phyloP scores from a whole-genome alignment of 192 early-diverging fungal genomes.

The Backusella sp. region DNA sequence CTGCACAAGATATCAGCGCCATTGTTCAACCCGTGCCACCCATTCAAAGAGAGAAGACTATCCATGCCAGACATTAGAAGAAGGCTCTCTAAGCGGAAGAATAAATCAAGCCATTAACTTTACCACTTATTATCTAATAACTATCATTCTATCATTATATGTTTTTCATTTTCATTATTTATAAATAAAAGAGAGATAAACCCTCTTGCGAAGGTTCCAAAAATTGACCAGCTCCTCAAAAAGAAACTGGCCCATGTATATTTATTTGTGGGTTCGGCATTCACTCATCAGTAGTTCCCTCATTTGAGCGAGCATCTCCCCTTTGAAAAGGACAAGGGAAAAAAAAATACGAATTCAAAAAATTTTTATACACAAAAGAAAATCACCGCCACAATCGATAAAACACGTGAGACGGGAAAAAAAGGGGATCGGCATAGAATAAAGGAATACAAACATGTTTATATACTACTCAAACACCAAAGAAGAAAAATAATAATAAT shows the following conservation, averaged over 20 bases:
- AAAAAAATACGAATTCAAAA: not conserved
- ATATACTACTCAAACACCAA: too few species aligned
- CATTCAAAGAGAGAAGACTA: not conserved
- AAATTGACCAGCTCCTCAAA: conserved; percentile 11
- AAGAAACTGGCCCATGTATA: not conserved
- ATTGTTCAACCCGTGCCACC: not conserved
- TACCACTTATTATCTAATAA: not conserved
- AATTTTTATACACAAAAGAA: not conserved
- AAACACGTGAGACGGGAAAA: not conserved
- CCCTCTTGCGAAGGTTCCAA: conserved; percentile 11
- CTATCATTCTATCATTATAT: not conserved
- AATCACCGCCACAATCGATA: not conserved
- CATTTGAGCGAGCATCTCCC: conserved; percentile 19
- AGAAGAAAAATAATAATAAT: too few species aligned
- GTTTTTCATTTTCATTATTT: not conserved
- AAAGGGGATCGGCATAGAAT: too few species aligned
- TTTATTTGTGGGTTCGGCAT: conserved; percentile 14
- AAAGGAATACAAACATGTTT: too few species aligned
- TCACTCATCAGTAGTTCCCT: conserved; percentile 19
- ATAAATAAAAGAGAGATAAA: conserved; percentile 3
- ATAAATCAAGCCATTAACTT: too few species aligned
- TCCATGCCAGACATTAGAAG: not conserved
- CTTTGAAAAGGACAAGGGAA: conserved; percentile 18
- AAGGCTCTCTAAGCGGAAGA: not conserved
- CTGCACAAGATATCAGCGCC: conserved; percentile 16